A percentile compares a stretch with the other conserved stretches of the same genome.
phyloP scores from a whole-genome alignment of 768 basidiomycete species.

The Collybia sp. region DNA sequence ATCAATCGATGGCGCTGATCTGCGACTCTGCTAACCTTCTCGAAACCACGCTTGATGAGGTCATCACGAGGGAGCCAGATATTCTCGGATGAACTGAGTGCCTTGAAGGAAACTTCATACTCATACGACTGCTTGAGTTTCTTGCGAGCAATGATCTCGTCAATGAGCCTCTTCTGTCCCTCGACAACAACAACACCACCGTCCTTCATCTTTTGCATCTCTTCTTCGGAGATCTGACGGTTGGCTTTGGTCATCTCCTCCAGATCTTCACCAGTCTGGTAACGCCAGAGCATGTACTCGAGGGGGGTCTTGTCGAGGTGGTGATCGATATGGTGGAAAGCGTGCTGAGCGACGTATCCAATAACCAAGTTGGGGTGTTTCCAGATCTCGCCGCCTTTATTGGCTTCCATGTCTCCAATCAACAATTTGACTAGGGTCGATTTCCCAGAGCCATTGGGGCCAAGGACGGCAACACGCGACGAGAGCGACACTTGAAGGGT shows the following conservation, averaged over 20 bases:
- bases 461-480: constrained; percentile 96
- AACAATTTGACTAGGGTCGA: constrained; percentile 96
- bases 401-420: constrained; percentile 94
- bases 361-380: constrained; percentile 99
- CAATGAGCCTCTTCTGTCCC: constrained; percentile 92
- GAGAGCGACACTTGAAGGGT: constrained; percentile 96
- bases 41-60: constrained; percentile 95
- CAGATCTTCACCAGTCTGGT: constrained; percentile 98
- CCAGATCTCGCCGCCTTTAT: constrained; percentile 97
- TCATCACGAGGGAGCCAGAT: constrained; percentile 97
- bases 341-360: constrained; percentile 98
- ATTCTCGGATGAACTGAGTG: constrained; percentile 94
- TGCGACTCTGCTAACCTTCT: constrained; percentile 56
- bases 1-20: constrained; percentile 1
- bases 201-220: constrained; percentile 95
- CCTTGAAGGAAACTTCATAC: constrained; percentile 97
- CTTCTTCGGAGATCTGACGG: constrained; percentile 84
- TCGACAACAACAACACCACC: constrained; percentile 82
- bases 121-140: constrained; percentile 99
- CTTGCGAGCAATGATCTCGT: constrained; percentile 88
- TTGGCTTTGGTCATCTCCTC: constrained; percentile 94
- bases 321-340: constrained; percentile 98
- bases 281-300: constrained; percentile 99
- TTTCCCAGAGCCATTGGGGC: constrained; percentile 99
- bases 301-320: constrained; percentile 98